Percentiles rank a stretch among this genome's conserved stretches.
Conservation (phyloP, 345 rosid genomes). For the Eucalyptus paniculata region DNA sequence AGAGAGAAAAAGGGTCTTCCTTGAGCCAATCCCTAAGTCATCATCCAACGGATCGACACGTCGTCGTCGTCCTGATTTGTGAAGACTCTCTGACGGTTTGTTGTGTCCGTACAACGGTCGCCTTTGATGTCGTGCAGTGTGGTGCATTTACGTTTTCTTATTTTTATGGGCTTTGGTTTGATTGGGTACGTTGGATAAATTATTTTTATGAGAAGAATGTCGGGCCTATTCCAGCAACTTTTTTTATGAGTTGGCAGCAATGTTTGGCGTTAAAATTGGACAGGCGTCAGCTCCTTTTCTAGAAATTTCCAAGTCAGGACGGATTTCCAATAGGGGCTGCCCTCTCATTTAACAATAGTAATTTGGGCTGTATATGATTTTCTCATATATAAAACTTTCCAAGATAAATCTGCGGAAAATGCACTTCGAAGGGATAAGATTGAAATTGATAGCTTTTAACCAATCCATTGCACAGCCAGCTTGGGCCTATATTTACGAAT, state of each 20-base stretch:
- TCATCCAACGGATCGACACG: neutral
- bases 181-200: neutral
- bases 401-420: neutral
- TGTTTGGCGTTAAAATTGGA: neutral
- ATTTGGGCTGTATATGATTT: neutral
- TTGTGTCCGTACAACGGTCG: neutral
- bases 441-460: too few species aligned
- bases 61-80: neutral
- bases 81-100: neutral
- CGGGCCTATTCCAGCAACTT: neutral
- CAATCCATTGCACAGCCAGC: fast-evolving
- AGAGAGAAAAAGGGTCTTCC: too few species aligned
- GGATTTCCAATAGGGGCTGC: neutral
- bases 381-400: neutral
- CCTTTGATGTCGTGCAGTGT: neutral
- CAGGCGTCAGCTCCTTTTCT: neutral
- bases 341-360: neutral
- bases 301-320: neutral
- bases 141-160: neutral
- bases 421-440: neutral
- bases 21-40: too few species aligned
- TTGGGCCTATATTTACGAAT: neutral
- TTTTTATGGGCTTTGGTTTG: neutral
- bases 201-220: too few species aligned
- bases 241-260: neutral